Conservation (phyloP, 805 yeast species). For the Spencermartinsiella europaea region DNA sequence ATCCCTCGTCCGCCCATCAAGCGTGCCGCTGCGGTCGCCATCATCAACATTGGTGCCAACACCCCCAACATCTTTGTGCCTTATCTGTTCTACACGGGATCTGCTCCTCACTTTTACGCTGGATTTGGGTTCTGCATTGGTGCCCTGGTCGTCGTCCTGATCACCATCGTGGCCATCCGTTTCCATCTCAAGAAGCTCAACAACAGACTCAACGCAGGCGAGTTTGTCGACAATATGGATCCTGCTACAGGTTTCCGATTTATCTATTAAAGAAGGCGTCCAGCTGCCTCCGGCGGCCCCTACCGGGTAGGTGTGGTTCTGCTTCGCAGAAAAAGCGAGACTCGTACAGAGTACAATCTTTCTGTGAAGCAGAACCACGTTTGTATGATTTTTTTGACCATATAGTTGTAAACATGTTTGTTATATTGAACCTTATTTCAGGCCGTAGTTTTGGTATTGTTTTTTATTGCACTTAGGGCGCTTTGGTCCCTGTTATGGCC, state of each 20-base stretch:
- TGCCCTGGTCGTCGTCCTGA: conserved; percentile 15
- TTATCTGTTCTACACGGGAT: conserved; percentile 19
- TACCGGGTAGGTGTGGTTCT: no score
- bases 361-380: no score
- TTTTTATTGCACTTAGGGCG: no score
- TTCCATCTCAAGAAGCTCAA: conserved; percentile 16
- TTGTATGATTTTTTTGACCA: no score
- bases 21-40: conserved; percentile 49
- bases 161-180: conserved; percentile 14
- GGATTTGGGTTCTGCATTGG: conserved; percentile 25
- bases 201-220: conserved; percentile 23
- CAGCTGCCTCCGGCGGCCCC: no score
- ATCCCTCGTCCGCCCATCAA: conserved; percentile 54
- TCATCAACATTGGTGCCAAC: conserved; percentile 41
- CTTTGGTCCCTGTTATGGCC: no score
- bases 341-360: no score
- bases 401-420: no score
- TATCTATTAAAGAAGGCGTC: conserved; percentile 12
- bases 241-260: conserved; percentile 27
- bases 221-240: conserved; percentile 25
- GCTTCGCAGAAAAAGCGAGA: no score
- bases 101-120: conserved; percentile 24
- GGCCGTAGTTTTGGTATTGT: no score
- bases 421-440: no score
- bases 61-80: conserved; percentile 26